phyloP scores from a whole-genome alignment of 1,284 basidiomycete genomes.

The Apiotrichum laibachii region DNA sequence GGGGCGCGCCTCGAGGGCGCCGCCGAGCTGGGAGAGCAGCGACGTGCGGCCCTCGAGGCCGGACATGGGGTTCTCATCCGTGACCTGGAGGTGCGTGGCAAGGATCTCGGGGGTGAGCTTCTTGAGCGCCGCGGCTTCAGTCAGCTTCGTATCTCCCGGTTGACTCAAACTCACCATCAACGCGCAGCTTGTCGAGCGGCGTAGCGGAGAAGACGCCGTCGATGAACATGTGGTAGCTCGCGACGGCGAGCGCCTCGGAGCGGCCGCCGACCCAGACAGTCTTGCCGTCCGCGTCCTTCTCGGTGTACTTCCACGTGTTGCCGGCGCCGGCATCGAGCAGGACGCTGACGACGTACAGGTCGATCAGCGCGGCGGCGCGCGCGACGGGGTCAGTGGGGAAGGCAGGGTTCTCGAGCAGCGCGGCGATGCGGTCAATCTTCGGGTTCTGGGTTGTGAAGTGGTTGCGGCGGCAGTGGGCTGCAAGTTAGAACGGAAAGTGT shows the following conservation, averaged over 20 bases:
- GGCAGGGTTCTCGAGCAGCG: constrained; percentile 49
- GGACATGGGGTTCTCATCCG: constrained; percentile 73
- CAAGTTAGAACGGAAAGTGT: neutral
- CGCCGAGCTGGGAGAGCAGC: constrained; percentile 68
- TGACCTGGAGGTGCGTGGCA: constrained; percentile 76
- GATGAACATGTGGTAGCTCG: constrained; percentile 84
- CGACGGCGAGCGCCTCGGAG: constrained; percentile 89
- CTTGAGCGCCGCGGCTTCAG: constrained; percentile 66
- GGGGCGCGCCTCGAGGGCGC: constrained; percentile 64
- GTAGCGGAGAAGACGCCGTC: constrained; percentile 76
- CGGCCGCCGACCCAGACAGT: constrained; percentile 60
- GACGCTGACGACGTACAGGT: constrained; percentile 89
- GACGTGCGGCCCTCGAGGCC: constrained; percentile 82
- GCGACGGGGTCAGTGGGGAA: constrained; percentile 55
- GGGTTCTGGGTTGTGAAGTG: constrained; percentile 65
- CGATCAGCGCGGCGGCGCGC: constrained; percentile 70
- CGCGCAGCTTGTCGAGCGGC: constrained; percentile 62
- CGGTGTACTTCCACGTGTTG: constrained; percentile 73
- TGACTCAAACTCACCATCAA: constrained; percentile 63
- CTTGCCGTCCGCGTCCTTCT: constrained; percentile 49
- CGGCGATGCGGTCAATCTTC: constrained; percentile 59
- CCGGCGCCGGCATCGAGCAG: constrained; percentile 92
- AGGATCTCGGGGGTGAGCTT: constrained; percentile 64
- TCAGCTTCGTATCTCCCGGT: constrained; percentile 4
- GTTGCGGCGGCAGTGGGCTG: constrained; percentile 80